A percentile compares a stretch with the other conserved stretches of the same genome.
Evolutionary conservation across 768 basidiomycete genomes (phyloP).

Genomic region (Mycena rosella): DNA sequence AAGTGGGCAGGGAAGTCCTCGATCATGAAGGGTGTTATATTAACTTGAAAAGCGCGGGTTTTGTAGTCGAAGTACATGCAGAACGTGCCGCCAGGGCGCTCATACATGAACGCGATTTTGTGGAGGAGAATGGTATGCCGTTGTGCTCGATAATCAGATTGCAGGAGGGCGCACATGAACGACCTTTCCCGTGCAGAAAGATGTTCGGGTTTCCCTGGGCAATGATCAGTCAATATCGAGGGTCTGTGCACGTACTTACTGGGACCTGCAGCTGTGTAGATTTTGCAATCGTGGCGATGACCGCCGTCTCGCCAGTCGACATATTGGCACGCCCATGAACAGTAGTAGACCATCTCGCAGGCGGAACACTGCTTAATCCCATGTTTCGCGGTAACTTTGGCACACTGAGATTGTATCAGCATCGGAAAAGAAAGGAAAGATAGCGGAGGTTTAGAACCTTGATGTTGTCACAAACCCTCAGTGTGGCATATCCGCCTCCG

Average conservation of each 20-base stretch:
- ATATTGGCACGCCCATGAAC: background rate
- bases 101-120: too few relatives aligned
- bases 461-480: too few relatives aligned
- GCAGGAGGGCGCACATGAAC: background rate
- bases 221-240: background rate
- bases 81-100: too few relatives aligned
- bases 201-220: background rate
- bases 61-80: too few relatives aligned
- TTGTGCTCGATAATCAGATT: background rate
- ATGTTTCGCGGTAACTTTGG: background rate
- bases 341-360: background rate
- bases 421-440: background rate
- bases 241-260: background rate
- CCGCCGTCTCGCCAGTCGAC: background rate
- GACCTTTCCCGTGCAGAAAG: background rate
- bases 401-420: background rate
- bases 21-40: too few relatives aligned
- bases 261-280: background rate
- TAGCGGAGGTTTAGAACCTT: background rate
- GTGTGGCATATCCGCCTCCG: background rate
- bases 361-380: background rate
- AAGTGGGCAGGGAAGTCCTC: too few relatives aligned
- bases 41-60: too few relatives aligned
- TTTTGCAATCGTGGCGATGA: background rate
- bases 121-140: too few relatives aligned